Evolutionary conservation across 768 basidiomycete genomes (phyloP), one percentile per base, ranked within the genome.

Genomic region (Suillus cothurnatus): DNA sequence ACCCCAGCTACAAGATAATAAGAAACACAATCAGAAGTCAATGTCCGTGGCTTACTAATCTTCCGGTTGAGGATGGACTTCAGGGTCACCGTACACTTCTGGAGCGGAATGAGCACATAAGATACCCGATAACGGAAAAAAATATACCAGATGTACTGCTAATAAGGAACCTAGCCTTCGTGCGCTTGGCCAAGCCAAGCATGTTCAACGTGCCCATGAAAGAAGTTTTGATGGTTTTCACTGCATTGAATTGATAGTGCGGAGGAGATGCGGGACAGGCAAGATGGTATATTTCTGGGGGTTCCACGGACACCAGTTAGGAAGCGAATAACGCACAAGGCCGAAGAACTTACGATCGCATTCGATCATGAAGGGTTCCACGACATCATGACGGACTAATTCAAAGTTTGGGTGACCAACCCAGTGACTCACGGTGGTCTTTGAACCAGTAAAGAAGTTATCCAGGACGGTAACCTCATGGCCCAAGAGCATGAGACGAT

Each of bases 41-140:
- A 45, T n/a, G 52, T 47, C 2, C 1, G 53, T 17, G 47, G 80
- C 92, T 80, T 73, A 95, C 94, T 97, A 97, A 74, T 97, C 95
- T 77, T 98, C 95, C 64, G 81, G 86, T 77, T 99, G 97, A 32
- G 97, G 97, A 79, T 99, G 97, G 41, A 97, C 96, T 76, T 95
- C 94, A 17, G 97, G 97, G 79, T 98, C 96, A 61, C 97, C 97
- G 75, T 99, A 99, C 8, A 99, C 93, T 85, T 99, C 97, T 92
- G 71, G 19, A 56, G 39, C n/a, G 19, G 53, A 38, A 19, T 59
- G 43, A 65, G 65, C 28, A 57, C 41, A 47, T 53, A 61, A 50
- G 64, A 61, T 15, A 47, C 28, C 9, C 34, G 14, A 23, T 7
- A 19, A 19, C 36, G 6, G 31, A 61, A n/a, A 67, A 7, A 61